Evolutionary conservation across 2,329 filamentous ascomycete genomes (phyloP).

Genomic region (Ophiostoma australiae): DNA sequence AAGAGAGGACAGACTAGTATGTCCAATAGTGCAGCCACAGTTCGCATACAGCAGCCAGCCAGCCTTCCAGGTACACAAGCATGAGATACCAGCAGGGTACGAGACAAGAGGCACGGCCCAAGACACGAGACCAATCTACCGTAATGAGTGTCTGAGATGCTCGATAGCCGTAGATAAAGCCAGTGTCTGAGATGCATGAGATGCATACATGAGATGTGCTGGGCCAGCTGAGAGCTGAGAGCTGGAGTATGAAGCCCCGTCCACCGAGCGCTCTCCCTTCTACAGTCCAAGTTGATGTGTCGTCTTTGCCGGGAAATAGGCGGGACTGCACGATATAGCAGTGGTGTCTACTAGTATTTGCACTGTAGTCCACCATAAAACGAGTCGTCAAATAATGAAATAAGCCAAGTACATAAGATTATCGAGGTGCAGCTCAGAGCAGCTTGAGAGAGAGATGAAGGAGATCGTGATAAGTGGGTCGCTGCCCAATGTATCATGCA

Average conservation of each 20-base stretch:
- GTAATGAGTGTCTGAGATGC: slow-evolving; percentile 12
- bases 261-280: not conserved
- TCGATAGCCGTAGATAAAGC: not conserved
- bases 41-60: not conserved
- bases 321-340: slow-evolving; percentile 6
- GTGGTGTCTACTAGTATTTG: not conserved
- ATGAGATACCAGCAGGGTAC: not conserved
- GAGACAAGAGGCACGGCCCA: not conserved
- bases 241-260: not conserved
- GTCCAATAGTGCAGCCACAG: no score
- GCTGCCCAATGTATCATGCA: not conserved
- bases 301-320: slow-evolving; percentile 9
- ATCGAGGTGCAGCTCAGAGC: not conserved
- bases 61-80: not conserved
- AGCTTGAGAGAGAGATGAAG: not conserved
- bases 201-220: not conserved
- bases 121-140: not conserved
- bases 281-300: not conserved
- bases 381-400: no score
- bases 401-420: no score
- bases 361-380: not conserved
- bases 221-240: not conserved
- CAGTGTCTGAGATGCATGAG: slow-evolving; percentile 2
- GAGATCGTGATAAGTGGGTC: not conserved
- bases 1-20: no score